A percentile compares a stretch with the other conserved stretches of the same genome.
Conservation (phyloP, 139 green algal species). For the Tetraselmis chui region DNA sequence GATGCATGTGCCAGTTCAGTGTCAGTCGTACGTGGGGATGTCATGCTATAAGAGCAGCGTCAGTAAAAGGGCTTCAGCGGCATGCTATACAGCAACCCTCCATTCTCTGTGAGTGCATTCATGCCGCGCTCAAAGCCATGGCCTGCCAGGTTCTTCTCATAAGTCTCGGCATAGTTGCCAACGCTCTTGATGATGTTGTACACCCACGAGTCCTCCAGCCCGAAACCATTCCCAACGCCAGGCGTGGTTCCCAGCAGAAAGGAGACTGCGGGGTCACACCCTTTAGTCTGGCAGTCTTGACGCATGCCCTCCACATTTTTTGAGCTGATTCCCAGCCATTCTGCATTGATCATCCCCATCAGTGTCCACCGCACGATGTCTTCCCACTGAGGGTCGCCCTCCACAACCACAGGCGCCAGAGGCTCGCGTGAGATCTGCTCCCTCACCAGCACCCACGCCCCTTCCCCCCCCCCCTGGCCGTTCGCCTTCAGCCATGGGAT, state of each 20-base stretch:
- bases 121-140: background rate
- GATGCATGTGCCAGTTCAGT: too few relatives aligned
- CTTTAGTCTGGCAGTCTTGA: background rate
- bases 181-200: background rate
- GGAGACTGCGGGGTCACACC: background rate
- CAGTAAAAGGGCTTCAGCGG: background rate
- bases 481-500: too few relatives aligned
- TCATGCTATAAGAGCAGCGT: too few relatives aligned
- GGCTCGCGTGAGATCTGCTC: background rate
- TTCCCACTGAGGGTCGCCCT: background rate
- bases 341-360: background rate
- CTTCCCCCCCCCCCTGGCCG: too few relatives aligned
- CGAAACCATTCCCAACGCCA: background rate
- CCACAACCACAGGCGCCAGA: background rate
- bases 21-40: too few relatives aligned
- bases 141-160: background rate
- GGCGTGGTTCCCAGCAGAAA: background rate
- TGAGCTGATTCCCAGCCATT: background rate
- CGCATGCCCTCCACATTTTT: background rate
- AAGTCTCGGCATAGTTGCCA: background rate
- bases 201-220: background rate
- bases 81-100: background rate
- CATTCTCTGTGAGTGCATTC: background rate
- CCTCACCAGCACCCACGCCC: background rate
- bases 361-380: background rate